These are phyloP conservation scores for Microstegium vimineum DNA, from an alignment of 176 grass and related monocot genomes.

Conservation along the genomic window DNA sequence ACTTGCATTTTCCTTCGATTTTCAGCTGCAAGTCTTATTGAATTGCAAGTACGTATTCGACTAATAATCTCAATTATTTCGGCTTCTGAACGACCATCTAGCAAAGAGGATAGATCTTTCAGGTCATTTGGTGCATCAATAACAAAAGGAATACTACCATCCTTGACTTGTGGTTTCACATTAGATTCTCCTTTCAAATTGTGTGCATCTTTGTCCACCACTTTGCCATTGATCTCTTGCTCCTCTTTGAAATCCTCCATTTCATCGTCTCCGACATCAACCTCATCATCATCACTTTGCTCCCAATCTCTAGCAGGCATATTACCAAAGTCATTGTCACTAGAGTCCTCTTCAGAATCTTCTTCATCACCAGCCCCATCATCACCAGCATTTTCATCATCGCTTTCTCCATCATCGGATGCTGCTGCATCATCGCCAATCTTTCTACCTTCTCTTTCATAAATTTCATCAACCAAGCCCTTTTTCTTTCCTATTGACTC, in stretches of 20 bases:
- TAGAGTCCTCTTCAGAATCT: conserved; percentile 40
- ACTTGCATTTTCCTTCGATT: conserved; percentile 98
- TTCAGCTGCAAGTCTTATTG: conserved; percentile 78
- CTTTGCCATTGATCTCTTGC: conserved; percentile 30
- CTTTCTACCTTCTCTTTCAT: conserved; percentile 49
- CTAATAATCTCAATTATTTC: conserved; percentile 84
- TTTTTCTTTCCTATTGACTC: conserved; percentile 42
- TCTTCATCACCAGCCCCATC: too few relatives aligned
- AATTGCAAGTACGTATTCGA: conserved; percentile 86
- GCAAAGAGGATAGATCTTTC: conserved; percentile 59
- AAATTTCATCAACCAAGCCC: conserved; percentile 68
- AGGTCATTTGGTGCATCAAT: conserved; percentile 81
- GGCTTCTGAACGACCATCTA: conserved; percentile 73
- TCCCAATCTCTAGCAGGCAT: conserved; percentile 71
- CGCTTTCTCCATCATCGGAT: conserved; percentile 50
- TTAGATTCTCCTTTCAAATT: conserved; percentile 40
- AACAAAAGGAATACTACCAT: conserved; percentile 68
- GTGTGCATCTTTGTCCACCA: conserved; percentile 16
- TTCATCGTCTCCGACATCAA: conserved; percentile 56
- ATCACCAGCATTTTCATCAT: conserved; percentile 36
- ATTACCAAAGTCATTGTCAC: conserved; percentile 54
- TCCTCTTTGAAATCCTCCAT: conserved; percentile 41
- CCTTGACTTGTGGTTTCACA: conserved; percentile 26
- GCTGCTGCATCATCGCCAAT: conserved; percentile 39
- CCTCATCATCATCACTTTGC: conserved; percentile 67